Evolutionary conservation across 31 red algal species (phyloP).

Genomic region (Asparagopsis taxiformis): DNA sequence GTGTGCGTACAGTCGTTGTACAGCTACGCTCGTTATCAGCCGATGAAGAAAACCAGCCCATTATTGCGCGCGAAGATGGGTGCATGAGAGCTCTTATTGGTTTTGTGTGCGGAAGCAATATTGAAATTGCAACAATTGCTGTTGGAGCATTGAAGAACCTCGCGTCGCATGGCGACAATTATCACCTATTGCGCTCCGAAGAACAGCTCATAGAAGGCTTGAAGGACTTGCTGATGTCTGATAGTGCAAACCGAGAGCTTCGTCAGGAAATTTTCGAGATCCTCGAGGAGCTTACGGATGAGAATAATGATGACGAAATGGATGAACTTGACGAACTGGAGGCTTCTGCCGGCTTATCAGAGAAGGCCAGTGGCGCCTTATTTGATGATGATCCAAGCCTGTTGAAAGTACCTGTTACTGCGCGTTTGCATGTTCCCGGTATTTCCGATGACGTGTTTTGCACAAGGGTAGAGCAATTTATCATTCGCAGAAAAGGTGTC

Average conservation of each 20-base stretch:
- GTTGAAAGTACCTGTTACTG: slow-evolving; percentile 26
- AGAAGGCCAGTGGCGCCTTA: slow-evolving; percentile 13
- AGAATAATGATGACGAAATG: slow-evolving; percentile 71
- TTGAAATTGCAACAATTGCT: slow-evolving; percentile 58
- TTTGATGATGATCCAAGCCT: slow-evolving; percentile 17
- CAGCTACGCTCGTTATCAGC: slow-evolving; percentile 51
- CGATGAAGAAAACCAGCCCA: slow-evolving; percentile 83
- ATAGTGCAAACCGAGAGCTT: slow-evolving; percentile 19
- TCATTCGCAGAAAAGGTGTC: slow-evolving; percentile 57
- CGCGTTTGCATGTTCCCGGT: slow-evolving; percentile 52
- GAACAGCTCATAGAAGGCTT: slow-evolving; percentile 47
- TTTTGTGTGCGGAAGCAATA: slow-evolving; percentile 45
- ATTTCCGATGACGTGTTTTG: slow-evolving; percentile 68
- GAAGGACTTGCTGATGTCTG: slow-evolving; percentile 33
- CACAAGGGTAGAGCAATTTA: slow-evolving; percentile 60
- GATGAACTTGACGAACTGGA: slow-evolving; percentile 63
- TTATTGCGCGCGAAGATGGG: slow-evolving; percentile 85
- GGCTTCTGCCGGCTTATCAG: not conserved
- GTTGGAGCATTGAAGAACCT: slow-evolving; percentile 67
- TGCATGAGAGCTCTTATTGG: slow-evolving; percentile 69
- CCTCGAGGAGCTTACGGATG: slow-evolving; percentile 63
- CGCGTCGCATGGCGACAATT: slow-evolving; percentile 71
- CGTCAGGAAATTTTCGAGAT: slow-evolving; percentile 60
- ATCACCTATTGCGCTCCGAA: slow-evolving; percentile 60
- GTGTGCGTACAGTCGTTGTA: slow-evolving; percentile 33